Percentiles rank a stretch among this genome's conserved stretches.
These are phyloP conservation scores for Graphilbum ipis-grandicollis DNA, from an alignment of 2,329 filamentous ascomycete genomes.

Conservation along the genomic window DNA sequence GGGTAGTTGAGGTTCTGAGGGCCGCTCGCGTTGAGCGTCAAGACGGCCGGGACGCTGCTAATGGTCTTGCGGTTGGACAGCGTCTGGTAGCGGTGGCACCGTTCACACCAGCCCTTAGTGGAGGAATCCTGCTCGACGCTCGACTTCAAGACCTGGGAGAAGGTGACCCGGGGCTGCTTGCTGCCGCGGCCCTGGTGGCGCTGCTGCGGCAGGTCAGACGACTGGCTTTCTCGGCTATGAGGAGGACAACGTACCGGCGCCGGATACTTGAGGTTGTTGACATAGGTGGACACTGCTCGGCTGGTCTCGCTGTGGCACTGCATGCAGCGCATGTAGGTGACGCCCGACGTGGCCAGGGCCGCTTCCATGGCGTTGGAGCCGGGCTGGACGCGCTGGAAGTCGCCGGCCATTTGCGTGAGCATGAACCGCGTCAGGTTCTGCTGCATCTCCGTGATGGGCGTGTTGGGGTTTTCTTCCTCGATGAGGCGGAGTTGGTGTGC, in stretches of 20 bases:
- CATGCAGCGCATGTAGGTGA: constrained; percentile 63
- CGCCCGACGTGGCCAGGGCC: constrained; percentile 51
- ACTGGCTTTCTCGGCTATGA: no score
- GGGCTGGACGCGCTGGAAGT: constrained; percentile 53
- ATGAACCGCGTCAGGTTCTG: constrained; percentile 78
- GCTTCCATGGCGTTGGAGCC: constrained; percentile 52
- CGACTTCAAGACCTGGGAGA: constrained; percentile 81
- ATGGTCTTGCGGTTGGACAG: constrained; percentile 74
- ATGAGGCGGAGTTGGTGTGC: constrained; percentile 62
- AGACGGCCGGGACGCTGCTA: constrained; percentile 62
- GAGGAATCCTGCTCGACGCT: constrained; percentile 82
- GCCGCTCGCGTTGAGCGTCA: constrained; percentile 67
- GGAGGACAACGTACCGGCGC: constrained; percentile 19
- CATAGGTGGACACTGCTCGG: constrained; percentile 59
- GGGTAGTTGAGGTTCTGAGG: constrained; percentile 35
- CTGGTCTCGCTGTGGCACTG: constrained; percentile 78
- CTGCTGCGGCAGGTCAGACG: neutral
- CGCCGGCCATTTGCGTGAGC: constrained; percentile 60
- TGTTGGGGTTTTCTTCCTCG: constrained; percentile 63
- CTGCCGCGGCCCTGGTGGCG: constrained; percentile 20
- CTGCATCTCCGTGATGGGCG: constrained; percentile 62
- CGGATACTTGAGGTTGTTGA: constrained; percentile 77
- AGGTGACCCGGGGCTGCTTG: constrained; percentile 42
- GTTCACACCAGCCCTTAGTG: constrained; percentile 82
- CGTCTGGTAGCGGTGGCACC: constrained; percentile 80